Conservation (phyloP, 2,329 filamentous ascomycete species). For the Sporothrix brasiliensis region DNA sequence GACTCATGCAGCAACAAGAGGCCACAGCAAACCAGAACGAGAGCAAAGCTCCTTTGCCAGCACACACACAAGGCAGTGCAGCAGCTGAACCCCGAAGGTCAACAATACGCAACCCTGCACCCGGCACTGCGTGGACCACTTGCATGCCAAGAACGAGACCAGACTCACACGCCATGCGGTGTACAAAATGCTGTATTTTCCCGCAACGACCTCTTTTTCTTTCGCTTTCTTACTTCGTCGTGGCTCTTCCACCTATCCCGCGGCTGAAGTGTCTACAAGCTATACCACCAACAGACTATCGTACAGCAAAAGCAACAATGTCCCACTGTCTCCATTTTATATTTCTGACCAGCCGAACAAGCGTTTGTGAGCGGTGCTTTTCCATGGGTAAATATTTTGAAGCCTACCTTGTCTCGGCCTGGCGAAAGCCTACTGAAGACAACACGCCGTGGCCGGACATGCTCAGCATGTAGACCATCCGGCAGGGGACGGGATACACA, state of each 20-base stretch:
- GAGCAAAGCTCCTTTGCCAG: slow-evolving; percentile 18
- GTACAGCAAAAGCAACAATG: neutral
- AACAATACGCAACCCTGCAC: neutral
- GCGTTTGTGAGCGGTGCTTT: neutral
- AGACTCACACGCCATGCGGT: neutral
- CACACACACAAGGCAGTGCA: slow-evolving; percentile 24
- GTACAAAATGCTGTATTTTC: slow-evolving; percentile 16
- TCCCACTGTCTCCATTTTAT: too few species aligned
- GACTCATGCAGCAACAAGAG: neutral
- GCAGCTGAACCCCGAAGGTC: slow-evolving; percentile 27
- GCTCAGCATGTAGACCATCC: neutral
- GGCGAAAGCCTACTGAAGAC: too few species aligned
- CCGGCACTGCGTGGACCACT: slow-evolving; percentile 20
- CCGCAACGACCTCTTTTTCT: neutral
- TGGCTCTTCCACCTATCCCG: neutral
- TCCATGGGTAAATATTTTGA: neutral
- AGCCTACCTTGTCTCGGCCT: too few species aligned
- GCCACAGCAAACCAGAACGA: slow-evolving; percentile 14
- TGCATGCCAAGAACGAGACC: slow-evolving; percentile 13
- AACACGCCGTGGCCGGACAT: neutral
- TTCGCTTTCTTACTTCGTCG: neutral
- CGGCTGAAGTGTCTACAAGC: neutral
- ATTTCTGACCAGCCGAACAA: neutral
- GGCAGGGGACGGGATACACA: neutral
- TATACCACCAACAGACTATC: neutral